Conservation (phyloP, 2,329 filamentous ascomycete species). For the Colletotrichum chrysophilum region DNA sequence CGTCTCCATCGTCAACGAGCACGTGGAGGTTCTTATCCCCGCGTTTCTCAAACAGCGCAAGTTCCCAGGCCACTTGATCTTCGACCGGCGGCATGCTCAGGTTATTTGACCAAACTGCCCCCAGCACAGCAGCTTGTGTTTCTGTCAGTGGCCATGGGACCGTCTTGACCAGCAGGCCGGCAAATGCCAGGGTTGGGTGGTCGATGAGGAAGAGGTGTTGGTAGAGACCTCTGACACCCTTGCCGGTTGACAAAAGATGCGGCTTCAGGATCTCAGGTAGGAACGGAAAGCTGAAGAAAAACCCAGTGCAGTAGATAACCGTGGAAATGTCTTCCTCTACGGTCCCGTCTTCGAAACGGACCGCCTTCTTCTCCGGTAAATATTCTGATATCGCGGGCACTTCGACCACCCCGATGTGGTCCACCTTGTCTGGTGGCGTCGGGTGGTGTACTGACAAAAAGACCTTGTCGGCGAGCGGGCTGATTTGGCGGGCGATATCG, state of each 20-base stretch:
- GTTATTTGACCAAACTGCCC: conserved; percentile 77
- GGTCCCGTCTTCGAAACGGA: conserved; percentile 69
- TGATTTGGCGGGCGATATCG: conserved; percentile 83
- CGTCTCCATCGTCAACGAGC: conserved; percentile 56
- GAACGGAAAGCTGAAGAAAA: conserved; percentile 80
- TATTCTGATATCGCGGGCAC: conserved; percentile 65
- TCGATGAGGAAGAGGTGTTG: conserved; percentile 79
- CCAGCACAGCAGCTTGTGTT: conserved; percentile 77
- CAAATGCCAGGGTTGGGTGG: conserved; percentile 80
- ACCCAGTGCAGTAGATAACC: conserved; percentile 82
- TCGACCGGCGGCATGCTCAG: conserved; percentile 65
- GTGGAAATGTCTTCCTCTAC: conserved; percentile 69
- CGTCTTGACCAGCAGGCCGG: conserved; percentile 78
- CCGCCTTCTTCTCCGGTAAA: conserved; percentile 56
- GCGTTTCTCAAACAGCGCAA: conserved; percentile 54
- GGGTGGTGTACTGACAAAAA: conserved; percentile 67
- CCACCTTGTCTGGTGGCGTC: conserved; percentile 49
- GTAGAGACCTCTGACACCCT: conserved; percentile 74
- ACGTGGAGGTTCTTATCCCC: conserved; percentile 50
- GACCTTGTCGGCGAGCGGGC: conserved; percentile 59
- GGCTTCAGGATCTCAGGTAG: conserved; percentile 40
- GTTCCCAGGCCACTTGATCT: conserved; percentile 76
- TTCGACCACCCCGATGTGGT: conserved; percentile 53
- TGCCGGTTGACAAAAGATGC: conserved; percentile 70
- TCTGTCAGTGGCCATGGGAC: conserved; percentile 87